Evolutionary conservation across 2,329 filamentous ascomycete species (phyloP).

Genomic region (Penicillium crustosum): DNA sequence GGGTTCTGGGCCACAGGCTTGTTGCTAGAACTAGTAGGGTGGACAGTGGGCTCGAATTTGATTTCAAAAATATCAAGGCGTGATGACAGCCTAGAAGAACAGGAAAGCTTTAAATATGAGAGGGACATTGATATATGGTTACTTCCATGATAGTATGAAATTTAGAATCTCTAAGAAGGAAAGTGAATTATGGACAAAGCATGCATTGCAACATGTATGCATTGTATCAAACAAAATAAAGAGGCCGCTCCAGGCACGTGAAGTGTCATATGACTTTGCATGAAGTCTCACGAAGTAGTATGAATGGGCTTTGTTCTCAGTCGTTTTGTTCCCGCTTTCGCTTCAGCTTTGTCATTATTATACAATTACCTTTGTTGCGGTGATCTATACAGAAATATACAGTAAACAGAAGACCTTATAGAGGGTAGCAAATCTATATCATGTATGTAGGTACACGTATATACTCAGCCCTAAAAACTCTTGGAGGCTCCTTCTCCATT

Average conservation of each 20-base stretch:
- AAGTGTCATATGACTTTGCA: background rate
- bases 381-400: background rate
- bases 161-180: background rate
- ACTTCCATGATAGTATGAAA: background rate
- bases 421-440: background rate
- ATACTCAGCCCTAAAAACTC: background rate
- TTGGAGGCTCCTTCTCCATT: background rate
- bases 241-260: background rate
- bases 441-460: background rate
- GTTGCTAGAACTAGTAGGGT: too few species aligned
- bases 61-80: background rate
- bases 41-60: background rate
- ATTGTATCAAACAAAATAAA: background rate
- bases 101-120: background rate
- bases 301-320: background rate
- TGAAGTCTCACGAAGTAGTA: background rate
- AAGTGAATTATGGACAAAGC: background rate
- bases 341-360: background rate
- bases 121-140: background rate
- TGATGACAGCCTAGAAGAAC: background rate
- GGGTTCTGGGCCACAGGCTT: background rate
- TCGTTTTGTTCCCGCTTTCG: background rate
- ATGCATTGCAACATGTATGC: background rate
- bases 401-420: background rate
- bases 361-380: background rate